Percentiles rank a stretch among this genome's conserved stretches.
Conservation (phyloP, 2,329 filamentous ascomycete genomes). For the Cordyceps sp. region DNA sequence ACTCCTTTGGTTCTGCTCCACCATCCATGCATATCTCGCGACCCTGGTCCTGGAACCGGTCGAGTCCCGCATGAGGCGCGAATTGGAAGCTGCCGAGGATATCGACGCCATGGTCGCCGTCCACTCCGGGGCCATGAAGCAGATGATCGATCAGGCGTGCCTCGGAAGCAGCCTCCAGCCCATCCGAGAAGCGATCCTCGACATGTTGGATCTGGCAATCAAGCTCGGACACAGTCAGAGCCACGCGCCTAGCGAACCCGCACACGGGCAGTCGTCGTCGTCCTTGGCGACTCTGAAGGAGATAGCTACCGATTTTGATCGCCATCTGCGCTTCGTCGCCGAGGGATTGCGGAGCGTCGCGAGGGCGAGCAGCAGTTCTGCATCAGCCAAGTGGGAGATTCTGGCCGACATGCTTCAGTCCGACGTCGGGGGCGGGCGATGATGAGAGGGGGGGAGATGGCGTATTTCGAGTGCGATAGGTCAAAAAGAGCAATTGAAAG, state of each 20-base stretch:
- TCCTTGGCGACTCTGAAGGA: slow-evolving; percentile 36
- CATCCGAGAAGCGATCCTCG: slow-evolving; percentile 57
- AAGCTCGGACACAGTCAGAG: slow-evolving; percentile 45
- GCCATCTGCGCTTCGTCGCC: slow-evolving; percentile 51
- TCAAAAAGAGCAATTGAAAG: too few relatives aligned
- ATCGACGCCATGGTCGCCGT: slow-evolving; percentile 66
- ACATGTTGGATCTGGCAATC: slow-evolving; percentile 59
- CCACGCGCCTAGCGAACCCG: slow-evolving; percentile 14
- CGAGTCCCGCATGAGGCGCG: slow-evolving; percentile 34
- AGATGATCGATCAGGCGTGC: slow-evolving; percentile 51
- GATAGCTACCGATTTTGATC: slow-evolving; percentile 46
- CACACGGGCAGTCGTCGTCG: too few relatives aligned
- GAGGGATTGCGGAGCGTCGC: slow-evolving; percentile 61
- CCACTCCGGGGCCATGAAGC: slow-evolving; percentile 47
- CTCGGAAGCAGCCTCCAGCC: slow-evolving; percentile 51
- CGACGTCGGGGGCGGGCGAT: slow-evolving; percentile 11
- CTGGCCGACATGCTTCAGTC: slow-evolving; percentile 65
- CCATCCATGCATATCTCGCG: slow-evolving; percentile 59
- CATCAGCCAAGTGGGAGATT: slow-evolving; percentile 55
- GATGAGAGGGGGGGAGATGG: too few relatives aligned
- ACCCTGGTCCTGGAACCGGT: slow-evolving; percentile 53
- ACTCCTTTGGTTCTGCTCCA: slow-evolving; percentile 63
- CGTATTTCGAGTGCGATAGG: too few relatives aligned
- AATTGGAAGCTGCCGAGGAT: slow-evolving; percentile 46
- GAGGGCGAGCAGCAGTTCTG: slow-evolving; percentile 48